These are phyloP conservation scores for Eucalyptus fibrosa DNA, from an alignment of 345 rosid genomes.

Conservation along the genomic window DNA sequence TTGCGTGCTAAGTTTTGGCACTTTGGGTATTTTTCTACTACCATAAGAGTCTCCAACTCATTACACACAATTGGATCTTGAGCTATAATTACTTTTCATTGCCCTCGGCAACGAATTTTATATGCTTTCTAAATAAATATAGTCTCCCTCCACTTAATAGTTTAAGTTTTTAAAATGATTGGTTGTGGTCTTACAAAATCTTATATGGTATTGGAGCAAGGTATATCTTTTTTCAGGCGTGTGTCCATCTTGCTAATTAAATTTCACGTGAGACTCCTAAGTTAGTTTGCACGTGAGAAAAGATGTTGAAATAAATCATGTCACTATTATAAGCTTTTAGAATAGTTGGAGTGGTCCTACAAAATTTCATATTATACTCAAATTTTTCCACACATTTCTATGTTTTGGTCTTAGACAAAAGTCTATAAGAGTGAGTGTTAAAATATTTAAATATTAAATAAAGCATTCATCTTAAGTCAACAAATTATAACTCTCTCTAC, in stretches of 20 bases:
- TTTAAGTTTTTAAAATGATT: neutral
- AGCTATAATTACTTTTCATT: neutral
- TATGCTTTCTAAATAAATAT: neutral
- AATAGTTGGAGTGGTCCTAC: rapidly evolving
- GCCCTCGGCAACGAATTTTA: neutral
- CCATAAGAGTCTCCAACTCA: neutral
- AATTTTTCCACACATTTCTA: neutral
- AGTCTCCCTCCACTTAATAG: neutral
- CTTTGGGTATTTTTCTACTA: rapidly evolving
- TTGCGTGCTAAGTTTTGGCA: rapidly evolving
- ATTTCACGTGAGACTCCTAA: rapidly evolving
- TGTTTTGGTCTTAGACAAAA: neutral
- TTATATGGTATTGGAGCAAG: too few relatives aligned
- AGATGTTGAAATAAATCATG: too few relatives aligned
- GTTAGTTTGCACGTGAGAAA: rapidly evolving
- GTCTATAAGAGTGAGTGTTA: neutral
- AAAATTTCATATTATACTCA: neutral
- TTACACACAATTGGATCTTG: neutral
- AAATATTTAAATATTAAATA: too few relatives aligned
- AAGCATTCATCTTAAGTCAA: neutral
- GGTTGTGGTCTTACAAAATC: rapidly evolving
- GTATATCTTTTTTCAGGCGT: rapidly evolving
- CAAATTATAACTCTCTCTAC: neutral
- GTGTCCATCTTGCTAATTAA: neutral
- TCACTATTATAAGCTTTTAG: neutral